Conservation (phyloP, 495 filamentous ascomycete genomes). For the Aspergillus haitiensis region DNA sequence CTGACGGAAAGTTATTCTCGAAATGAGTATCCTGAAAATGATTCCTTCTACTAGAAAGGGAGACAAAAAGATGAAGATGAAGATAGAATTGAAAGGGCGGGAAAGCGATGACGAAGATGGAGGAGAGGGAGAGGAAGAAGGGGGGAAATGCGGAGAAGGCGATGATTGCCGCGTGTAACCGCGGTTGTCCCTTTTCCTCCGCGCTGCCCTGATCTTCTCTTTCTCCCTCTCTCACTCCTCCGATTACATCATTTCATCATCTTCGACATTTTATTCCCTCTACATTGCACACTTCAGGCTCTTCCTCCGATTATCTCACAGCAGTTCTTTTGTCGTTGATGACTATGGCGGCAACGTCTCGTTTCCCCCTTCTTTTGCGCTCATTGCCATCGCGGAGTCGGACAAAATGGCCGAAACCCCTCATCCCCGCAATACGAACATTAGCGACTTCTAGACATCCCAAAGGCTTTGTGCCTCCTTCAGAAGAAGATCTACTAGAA, state of each 20-base stretch:
- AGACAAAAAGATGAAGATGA: neutral
- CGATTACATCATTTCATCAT: no score
- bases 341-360: constrained; percentile 35
- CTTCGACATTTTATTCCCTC: no score
- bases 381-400: constrained; percentile 30
- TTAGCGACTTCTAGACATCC: constrained; percentile 75
- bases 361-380: constrained; percentile 35
- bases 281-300: no score
- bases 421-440: constrained; percentile 38
- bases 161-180: neutral
- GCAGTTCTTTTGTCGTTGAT: neutral
- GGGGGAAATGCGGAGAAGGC: neutral
- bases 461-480: constrained; percentile 73
- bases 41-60: neutral
- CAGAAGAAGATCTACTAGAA: constrained; percentile 73
- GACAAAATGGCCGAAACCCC: constrained; percentile 26
- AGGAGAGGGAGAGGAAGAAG: neutral
- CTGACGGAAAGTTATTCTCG: neutral
- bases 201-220: no score
- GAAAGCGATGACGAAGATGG: neutral
- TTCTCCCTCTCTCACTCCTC: no score
- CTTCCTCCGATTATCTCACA: no score
- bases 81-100: neutral
- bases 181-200: neutral
- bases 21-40: neutral